Base-by-base conservation (phyloP, 208 protist genomes). In the Wallacemonas sp. region DNA sequence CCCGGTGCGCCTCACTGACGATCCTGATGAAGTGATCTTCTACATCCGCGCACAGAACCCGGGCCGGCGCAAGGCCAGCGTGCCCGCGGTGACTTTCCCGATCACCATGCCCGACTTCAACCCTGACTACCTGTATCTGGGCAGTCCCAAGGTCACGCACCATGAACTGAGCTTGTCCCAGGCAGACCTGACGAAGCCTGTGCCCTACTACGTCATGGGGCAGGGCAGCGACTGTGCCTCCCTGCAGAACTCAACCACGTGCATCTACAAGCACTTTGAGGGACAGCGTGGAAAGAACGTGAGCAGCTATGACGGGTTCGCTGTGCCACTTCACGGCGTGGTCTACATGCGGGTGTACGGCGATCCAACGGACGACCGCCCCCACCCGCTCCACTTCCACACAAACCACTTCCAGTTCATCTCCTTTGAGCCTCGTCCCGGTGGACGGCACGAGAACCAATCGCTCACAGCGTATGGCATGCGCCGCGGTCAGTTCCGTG, bases 331-430 rank as follows among this genome's bases (percentile, higher is more conserved):
- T 22, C 53, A 81, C 66, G 65, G 52, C 13, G 79, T 92, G 2
- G 78, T 92, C 44, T 77, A 79, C 36, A 85, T 80, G 33, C 78
- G 73, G 1, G 42, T 93, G 36, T 94, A 79, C 69, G 87, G 85
- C 24, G 87, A 91, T 42, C 83, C 86, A 3, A 82, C 73, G 0
- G 87, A 94, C 37, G 13, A 26, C 10, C 73, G 81, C 12, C 85
- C 84, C 9, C 92, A 97, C 58, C 89, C 92, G 19, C 70, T 95
- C 21, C 89, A 94, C 61, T 71, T 92, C 6, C 89, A 97, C 69
- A 84, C 90, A 1, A 95, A 97, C 68, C 92, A 92, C 65, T 95
- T 95, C 53, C 72, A 85, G 50, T 81, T 90, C 52, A 41, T 95
- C 15, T 78, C 68, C 30, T 94, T 94, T 62, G 65, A 77, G 41